phyloP scores from a whole-genome alignment of 2,329 filamentous ascomycete genomes.

The Dactylellina parvicollis region DNA sequence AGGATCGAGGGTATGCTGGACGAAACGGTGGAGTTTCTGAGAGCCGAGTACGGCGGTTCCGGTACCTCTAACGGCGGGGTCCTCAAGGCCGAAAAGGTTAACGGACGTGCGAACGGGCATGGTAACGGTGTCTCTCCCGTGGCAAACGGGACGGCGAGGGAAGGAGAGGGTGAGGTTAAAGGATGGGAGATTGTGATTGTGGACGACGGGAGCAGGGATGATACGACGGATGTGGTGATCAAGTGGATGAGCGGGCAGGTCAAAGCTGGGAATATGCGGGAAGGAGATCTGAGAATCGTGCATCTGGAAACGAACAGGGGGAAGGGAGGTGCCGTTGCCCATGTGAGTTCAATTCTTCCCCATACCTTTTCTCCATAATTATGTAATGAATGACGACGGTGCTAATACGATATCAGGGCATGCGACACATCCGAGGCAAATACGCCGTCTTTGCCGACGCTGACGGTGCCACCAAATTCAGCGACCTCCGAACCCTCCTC shows the following conservation, averaged over 20 bases:
- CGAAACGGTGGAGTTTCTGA: constrained; percentile 85
- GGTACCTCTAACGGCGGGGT: not conserved
- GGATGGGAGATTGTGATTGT: constrained; percentile 95
- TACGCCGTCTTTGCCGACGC: constrained; percentile 96
- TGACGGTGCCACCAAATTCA: constrained; percentile 88
- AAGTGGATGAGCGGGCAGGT: constrained; percentile 77
- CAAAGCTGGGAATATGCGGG: constrained; percentile 69
- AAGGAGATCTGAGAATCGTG: constrained; percentile 83
- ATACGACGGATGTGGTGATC: constrained; percentile 80
- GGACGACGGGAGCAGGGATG: constrained; percentile 87
- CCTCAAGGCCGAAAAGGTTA: constrained; percentile 1
- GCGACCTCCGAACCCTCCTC: constrained; percentile 82
- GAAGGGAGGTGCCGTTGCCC: constrained; percentile 93
- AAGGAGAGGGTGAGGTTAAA: constrained; percentile 59
- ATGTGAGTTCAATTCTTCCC: constrained; percentile 63
- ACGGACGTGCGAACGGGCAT: constrained; percentile 22
- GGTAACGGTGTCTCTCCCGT: constrained; percentile 18
- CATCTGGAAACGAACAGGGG: constrained; percentile 83
- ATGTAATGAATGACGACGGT: not conserved
- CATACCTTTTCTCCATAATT: not conserved
- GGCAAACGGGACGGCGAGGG: constrained; percentile 52
- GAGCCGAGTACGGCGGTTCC: constrained; percentile 48
- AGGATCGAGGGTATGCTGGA: constrained; percentile 85
- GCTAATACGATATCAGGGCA: constrained; percentile 65
- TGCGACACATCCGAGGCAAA: constrained; percentile 86